These are phyloP conservation scores for Xylaria polymorpha DNA, from an alignment of 2,329 filamentous ascomycete genomes.

Conservation along the genomic window DNA sequence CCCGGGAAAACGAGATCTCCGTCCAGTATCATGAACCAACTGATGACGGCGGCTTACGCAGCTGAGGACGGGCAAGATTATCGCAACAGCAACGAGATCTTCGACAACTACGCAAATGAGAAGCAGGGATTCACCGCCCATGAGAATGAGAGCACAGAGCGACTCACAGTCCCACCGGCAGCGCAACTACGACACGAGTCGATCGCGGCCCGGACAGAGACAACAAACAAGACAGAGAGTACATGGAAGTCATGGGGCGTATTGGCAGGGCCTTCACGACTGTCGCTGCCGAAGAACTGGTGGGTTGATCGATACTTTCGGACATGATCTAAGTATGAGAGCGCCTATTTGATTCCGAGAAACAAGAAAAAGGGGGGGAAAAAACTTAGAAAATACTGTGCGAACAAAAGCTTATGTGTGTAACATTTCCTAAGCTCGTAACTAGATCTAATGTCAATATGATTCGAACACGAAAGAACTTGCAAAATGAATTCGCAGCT, in stretches of 20 bases:
- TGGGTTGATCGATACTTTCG: constrained; percentile 30
- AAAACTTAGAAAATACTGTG: not conserved
- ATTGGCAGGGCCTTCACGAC: constrained; percentile 16
- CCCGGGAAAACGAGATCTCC: constrained; percentile 17
- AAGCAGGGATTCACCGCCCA: constrained; percentile 7
- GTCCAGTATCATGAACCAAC: constrained; percentile 32
- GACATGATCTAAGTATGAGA: constrained; percentile 1
- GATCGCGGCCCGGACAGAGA: constrained; percentile 26
- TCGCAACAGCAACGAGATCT: constrained; percentile 12
- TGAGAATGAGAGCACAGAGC: constrained; percentile 23
- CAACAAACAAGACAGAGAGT: constrained; percentile 18
- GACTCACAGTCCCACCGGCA: constrained; percentile 13
- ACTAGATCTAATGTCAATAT: not conserved
- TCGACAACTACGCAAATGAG: constrained; percentile 24
- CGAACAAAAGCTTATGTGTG: constrained; percentile 7
- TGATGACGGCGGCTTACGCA: constrained; percentile 30
- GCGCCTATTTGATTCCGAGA: not conserved
- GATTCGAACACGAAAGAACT: not conserved
- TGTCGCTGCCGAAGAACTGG: constrained; percentile 17
- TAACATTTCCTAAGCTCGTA: constrained; percentile 5
- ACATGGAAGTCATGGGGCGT: constrained; percentile 34
- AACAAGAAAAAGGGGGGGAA: not conserved
- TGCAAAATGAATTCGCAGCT: not conserved
- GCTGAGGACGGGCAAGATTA: constrained; percentile 24
- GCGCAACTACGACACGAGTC: constrained; percentile 20